Base-by-base conservation (phyloP, 2,329 filamentous ascomycete species). In the Herpotrichia juniperi region DNA sequence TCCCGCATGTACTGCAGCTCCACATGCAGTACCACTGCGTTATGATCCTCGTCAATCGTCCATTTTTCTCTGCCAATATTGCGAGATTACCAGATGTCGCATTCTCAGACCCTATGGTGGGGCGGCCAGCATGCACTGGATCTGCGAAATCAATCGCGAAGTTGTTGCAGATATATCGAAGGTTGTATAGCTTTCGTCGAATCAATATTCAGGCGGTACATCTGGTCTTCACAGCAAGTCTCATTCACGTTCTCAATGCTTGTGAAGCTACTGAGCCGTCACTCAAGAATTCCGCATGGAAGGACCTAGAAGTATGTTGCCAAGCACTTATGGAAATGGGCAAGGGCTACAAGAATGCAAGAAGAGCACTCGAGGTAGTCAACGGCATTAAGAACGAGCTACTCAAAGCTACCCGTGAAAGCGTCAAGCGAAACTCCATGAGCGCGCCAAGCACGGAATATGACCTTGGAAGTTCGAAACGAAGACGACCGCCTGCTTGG, bases 131-230 rank as follows among this genome's bases (percentile, higher is more conserved):
- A 14, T 57, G 46, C 45, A 49, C 49, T 16, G 48, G 37, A 16
- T 50, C 42, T 8, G 42, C 49, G 14, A 68, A 47, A 44, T 59
- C 51, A 45, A 67, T 53, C 14, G 61, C 60, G 28, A 67, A 63
- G 9, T 54, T 54, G 9, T 45, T 51, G 12, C 63, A 51, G 7
- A 66, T 35, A 2, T 46, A 37, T 6, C 17, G 44, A 24, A 12
- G 44, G 5, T 10, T 34, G n/a, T 46, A 34, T 17, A 46, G 44
- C 19, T 37, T 46, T 16, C 44, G 44, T 14, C 17, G 31, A 8
- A 34, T 46, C 2, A 34, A 46, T 25, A 22, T 54, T 17, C 54
- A 56, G 21, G 54, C 51, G 6, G 54, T 54, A 28, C 46, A 47
- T 31, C 37, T 56, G 4, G 48, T 54, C 21, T 53, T 54, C 34